Evolutionary conservation across 139 green algal genomes (phyloP).

Genomic region (Dunaliella sp.): DNA sequence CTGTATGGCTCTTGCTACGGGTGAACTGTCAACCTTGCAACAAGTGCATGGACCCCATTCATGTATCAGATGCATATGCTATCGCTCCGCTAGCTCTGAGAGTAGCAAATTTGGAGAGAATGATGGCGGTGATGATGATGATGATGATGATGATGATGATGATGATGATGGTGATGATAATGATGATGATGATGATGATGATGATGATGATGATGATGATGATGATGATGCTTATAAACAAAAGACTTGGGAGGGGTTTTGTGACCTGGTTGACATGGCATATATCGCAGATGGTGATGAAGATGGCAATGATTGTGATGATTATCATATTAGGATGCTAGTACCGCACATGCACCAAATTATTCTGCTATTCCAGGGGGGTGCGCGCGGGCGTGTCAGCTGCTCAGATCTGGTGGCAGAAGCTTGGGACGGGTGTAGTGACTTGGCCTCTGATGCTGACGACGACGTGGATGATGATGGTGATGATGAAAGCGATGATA

Average conservation of each 20-base stretch:
- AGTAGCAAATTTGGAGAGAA: not conserved
- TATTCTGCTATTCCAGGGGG: not conserved
- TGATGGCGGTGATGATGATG: not conserved
- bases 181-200: not conserved
- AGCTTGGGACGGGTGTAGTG: conserved; percentile 8
- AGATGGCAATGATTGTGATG: too few species aligned
- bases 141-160: too few species aligned
- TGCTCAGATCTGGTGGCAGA: not conserved
- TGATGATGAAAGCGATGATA: not conserved
- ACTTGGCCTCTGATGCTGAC: not conserved
- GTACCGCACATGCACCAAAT: too few species aligned
- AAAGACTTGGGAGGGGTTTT: not conserved
- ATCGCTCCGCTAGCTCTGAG: not conserved
- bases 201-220: not conserved
- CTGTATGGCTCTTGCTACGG: too few species aligned
- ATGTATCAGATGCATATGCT: not conserved
- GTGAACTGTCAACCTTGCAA: too few species aligned
- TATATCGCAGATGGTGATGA: too few species aligned
- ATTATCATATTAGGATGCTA: too few species aligned
- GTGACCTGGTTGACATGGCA: not conserved
- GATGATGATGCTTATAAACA: too few species aligned
- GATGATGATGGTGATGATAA: not conserved
- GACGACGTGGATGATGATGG: not conserved
- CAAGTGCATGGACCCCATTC: not conserved
- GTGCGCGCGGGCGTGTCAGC: not conserved